Percentiles rank a stretch among this genome's conserved stretches.
Conservation (phyloP, 805 yeast species). For the Zygoascus tannicola region DNA sequence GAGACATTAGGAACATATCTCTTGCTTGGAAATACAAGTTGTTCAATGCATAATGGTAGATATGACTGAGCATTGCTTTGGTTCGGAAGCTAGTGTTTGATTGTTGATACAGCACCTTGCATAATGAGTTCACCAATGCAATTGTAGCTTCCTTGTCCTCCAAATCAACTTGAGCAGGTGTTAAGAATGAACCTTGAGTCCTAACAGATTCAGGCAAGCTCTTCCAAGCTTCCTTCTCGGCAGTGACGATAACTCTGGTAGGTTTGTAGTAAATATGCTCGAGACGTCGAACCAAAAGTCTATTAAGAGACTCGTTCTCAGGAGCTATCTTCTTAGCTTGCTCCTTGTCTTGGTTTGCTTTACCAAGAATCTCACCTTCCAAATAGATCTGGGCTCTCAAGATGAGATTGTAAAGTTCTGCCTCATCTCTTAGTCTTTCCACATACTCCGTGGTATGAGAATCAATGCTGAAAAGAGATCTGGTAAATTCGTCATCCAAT, state of each 20-base stretch:
- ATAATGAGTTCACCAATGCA: constrained; percentile 53
- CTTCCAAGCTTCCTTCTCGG: constrained; percentile 73
- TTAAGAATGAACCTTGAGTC: constrained; percentile 20
- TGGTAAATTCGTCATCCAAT: constrained; percentile 87
- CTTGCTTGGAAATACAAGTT: constrained; percentile 77
- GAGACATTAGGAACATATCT: constrained; percentile 79
- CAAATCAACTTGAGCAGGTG: constrained; percentile 28
- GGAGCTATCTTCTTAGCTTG: constrained; percentile 13
- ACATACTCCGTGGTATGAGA: constrained; percentile 94
- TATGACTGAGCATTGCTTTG: constrained; percentile 73
- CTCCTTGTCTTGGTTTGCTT: constrained; percentile 16
- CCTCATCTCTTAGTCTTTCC: constrained; percentile 82
- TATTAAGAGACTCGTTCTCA: constrained; percentile 38
- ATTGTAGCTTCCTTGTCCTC: constrained; percentile 34
- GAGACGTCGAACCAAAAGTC: constrained; percentile 73
- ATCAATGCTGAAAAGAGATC: constrained; percentile 79
- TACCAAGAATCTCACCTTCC: constrained; percentile 43
- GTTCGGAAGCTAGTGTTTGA: constrained; percentile 61
- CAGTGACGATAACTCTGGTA: constrained; percentile 52
- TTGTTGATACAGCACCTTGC: constrained; percentile 58
- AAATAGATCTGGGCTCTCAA: constrained; percentile 80
- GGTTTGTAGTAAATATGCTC: constrained; percentile 94
- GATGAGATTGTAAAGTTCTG: constrained; percentile 60
- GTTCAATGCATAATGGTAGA: constrained; percentile 87
- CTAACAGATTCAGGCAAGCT: constrained; percentile 29